Evolutionary conservation across 768 basidiomycete genomes (phyloP).

Genomic region (Clitopilus passeckerianus): DNA sequence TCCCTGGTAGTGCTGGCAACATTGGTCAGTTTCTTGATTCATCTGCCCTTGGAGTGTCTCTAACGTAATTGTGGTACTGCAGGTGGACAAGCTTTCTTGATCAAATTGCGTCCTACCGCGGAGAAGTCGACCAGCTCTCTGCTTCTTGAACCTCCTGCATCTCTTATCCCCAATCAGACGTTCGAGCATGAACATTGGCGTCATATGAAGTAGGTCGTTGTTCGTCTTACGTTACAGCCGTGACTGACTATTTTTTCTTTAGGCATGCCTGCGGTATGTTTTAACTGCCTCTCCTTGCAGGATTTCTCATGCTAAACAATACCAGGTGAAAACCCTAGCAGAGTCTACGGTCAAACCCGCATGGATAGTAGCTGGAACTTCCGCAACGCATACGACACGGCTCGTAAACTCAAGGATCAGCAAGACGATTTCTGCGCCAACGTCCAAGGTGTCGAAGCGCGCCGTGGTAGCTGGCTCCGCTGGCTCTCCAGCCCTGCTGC

Average conservation of each 20-base stretch:
- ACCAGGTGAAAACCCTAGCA: slow-evolving; percentile 52
- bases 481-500: slow-evolving; percentile 1
- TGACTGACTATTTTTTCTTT: neutral
- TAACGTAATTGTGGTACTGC: neutral
- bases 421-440: slow-evolving; percentile 66
- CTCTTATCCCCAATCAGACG: slow-evolving; percentile 32
- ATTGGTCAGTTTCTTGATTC: slow-evolving; percentile 36
- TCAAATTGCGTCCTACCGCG: slow-evolving; percentile 67
- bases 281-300: neutral
- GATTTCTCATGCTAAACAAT: neutral
- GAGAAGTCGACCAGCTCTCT: slow-evolving; percentile 66
- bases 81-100: slow-evolving; percentile 78
- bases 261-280: slow-evolving; percentile 61
- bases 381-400: slow-evolving; percentile 67
- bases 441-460: slow-evolving; percentile 24
- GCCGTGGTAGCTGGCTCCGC: slow-evolving; percentile 4
- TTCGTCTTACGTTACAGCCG: neutral
- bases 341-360: slow-evolving; percentile 40
- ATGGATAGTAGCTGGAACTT: slow-evolving; percentile 69
- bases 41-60: neutral
- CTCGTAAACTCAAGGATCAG: slow-evolving; percentile 54
- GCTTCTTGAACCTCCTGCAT: slow-evolving; percentile 70
- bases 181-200: slow-evolving; percentile 49
- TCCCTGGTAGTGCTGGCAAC: slow-evolving; percentile 64
- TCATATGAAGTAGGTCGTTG: slow-evolving; percentile 62